Percentiles rank a stretch among this genome's conserved stretches.
Evolutionary conservation across 129 eudicot species (phyloP).

Genomic region (Tagetes patula): DNA sequence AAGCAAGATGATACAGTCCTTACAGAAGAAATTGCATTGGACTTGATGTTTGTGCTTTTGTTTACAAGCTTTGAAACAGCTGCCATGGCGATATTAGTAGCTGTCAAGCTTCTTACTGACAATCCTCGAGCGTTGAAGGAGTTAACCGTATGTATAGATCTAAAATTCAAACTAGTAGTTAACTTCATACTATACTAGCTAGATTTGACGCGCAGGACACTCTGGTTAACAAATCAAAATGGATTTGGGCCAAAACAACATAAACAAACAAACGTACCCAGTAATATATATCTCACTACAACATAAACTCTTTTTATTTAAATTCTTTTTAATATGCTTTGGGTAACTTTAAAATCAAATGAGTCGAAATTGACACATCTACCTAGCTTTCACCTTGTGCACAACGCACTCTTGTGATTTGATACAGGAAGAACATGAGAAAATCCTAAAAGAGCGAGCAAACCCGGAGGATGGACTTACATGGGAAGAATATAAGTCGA

Average conservation of each 20-base stretch:
- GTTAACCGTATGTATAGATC: slow-evolving; percentile 41
- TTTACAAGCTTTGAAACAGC: slow-evolving; percentile 84
- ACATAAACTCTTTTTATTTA: no score
- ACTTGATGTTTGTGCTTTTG: slow-evolving; percentile 72
- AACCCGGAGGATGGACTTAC: slow-evolving; percentile 50
- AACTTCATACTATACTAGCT: background rate
- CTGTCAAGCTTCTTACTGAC: slow-evolving; percentile 50
- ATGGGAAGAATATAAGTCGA: slow-evolving; percentile 81
- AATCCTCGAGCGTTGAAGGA: slow-evolving; percentile 57
- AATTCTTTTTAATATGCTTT: background rate
- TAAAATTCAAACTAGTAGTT: background rate
- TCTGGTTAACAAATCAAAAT: background rate
- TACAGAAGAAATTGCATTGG: slow-evolving; percentile 69
- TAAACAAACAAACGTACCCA: no score
- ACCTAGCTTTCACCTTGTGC: no score
- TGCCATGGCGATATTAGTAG: slow-evolving; percentile 55
- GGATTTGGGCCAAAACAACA: background rate
- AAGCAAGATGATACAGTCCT: slow-evolving; percentile 51
- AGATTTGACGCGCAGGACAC: background rate
- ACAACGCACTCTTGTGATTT: background rate
- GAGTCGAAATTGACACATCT: no score
- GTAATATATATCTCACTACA: no score
- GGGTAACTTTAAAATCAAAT: background rate
- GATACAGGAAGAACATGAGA: slow-evolving; percentile 65
- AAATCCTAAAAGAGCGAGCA: slow-evolving; percentile 47